Conservation (phyloP, 2,329 filamentous ascomycete species). For the Penicillium sumatraense region DNA sequence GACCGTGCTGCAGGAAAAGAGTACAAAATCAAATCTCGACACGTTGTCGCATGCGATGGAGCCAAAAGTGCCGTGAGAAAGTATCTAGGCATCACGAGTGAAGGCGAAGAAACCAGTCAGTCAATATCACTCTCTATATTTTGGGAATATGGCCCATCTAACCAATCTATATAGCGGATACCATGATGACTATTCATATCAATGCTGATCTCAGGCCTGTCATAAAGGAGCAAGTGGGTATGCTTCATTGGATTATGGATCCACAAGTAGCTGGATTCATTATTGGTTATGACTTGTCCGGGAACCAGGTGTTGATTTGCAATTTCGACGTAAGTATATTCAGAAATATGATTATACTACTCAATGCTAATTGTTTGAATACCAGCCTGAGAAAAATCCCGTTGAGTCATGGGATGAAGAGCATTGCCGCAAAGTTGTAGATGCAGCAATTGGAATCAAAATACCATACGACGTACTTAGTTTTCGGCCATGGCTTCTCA, state of each 20-base stretch:
- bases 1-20: slow-evolving; percentile 23
- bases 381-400: slow-evolving; percentile 42
- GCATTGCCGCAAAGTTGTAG: slow-evolving; percentile 37
- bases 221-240: slow-evolving; percentile 44
- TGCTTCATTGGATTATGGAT: slow-evolving; percentile 53
- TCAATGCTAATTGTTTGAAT: no score
- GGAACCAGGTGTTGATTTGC: slow-evolving; percentile 50
- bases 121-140: background rate
- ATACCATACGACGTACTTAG: slow-evolving; percentile 45
- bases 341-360: background rate
- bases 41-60: slow-evolving; percentile 46
- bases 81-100: slow-evolving; percentile 40
- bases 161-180: slow-evolving; percentile 37
- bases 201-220: slow-evolving; percentile 47
- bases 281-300: slow-evolving; percentile 49
- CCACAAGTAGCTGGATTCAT: slow-evolving; percentile 50
- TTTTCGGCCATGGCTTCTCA: slow-evolving; percentile 48
- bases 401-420: slow-evolving; percentile 42
- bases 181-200: slow-evolving; percentile 55
- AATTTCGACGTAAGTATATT: slow-evolving; percentile 46
- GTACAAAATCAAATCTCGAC: slow-evolving; percentile 35
- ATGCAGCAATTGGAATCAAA: slow-evolving; percentile 30
- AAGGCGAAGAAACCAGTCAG: slow-evolving; percentile 51
- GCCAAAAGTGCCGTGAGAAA: slow-evolving; percentile 36
- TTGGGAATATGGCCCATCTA: background rate